These are phyloP conservation scores for Limonium bicolor DNA, from an alignment of 148 eudicot species.

Conservation along the genomic window DNA sequence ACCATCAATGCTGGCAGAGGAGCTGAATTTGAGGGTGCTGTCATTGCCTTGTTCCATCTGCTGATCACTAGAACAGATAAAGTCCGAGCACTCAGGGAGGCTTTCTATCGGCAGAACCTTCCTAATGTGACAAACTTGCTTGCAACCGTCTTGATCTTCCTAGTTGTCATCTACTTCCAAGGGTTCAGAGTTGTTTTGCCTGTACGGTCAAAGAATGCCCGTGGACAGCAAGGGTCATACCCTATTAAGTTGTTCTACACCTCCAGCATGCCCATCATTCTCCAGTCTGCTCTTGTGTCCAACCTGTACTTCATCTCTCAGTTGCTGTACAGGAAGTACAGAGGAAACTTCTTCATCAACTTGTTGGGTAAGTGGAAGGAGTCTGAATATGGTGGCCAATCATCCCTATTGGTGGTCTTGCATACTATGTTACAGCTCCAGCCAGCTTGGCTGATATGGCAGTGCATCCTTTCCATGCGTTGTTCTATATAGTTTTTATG, in stretches of 20 bases:
- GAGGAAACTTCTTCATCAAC: conserved; percentile 36
- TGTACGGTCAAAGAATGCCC: conserved; percentile 33
- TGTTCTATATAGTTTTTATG: conserved; percentile 48
- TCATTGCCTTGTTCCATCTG: conserved; percentile 50
- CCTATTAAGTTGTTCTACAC: conserved; percentile 71
- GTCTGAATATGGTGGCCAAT: conserved; percentile 41
- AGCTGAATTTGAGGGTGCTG: conserved; percentile 65
- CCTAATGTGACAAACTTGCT: conserved; percentile 20
- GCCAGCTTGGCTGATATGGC: conserved; percentile 40
- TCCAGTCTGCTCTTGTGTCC: conserved; percentile 58
- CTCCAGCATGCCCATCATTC: conserved; percentile 64
- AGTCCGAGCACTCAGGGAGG: conserved; percentile 48
- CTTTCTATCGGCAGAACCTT: conserved; percentile 49
- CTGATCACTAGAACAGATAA: conserved; percentile 48
- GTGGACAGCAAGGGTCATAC: conserved; percentile 50
- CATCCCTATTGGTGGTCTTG: conserved; percentile 65
- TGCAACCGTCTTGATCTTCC: conserved; percentile 15
- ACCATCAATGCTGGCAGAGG: conserved; percentile 54
- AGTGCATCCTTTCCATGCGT: conserved; percentile 55
- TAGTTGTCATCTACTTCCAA: conserved; percentile 14
- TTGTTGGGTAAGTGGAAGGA: conserved; percentile 50
- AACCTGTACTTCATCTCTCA: conserved; percentile 52
- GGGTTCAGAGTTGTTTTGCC: conserved; percentile 15
- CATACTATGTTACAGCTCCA: conserved; percentile 56
- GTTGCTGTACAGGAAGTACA: conserved; percentile 43